phyloP scores from a whole-genome alignment of 2,329 filamentous ascomycete genomes.

The Fusarium kyushuense region DNA sequence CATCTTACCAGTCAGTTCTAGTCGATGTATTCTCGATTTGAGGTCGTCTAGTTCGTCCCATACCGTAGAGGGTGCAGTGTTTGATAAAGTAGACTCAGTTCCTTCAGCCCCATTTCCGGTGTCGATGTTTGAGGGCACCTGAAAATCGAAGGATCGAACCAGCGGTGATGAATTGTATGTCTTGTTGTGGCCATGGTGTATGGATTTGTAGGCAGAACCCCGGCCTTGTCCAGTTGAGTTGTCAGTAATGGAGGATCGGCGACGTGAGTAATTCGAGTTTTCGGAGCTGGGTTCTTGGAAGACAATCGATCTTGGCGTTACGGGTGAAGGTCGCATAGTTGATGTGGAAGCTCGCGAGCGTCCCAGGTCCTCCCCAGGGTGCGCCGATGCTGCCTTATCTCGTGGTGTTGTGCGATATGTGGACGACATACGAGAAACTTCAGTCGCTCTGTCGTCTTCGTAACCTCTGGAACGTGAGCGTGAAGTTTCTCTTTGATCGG shows the following conservation, averaged over 20 bases:
- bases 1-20: constrained; percentile 90
- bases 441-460: constrained; percentile 60
- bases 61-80: constrained; percentile 89
- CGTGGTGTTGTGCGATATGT: constrained; percentile 58
- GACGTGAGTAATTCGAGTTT: constrained; percentile 48
- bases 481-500: constrained; percentile 66
- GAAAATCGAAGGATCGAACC: constrained; percentile 57
- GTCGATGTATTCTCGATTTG: constrained; percentile 89
- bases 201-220: constrained; percentile 58
- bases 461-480: constrained; percentile 51
- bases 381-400: constrained; percentile 58
- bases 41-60: constrained; percentile 98
- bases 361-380: constrained; percentile 54
- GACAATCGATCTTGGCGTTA: constrained; percentile 62
- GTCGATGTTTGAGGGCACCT: constrained; percentile 48
- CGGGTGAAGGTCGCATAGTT: constrained; percentile 58
- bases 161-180: constrained; percentile 71
- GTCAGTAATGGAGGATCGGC: constrained; percentile 61
- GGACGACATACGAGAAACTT: constrained; percentile 55
- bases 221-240: constrained; percentile 57
- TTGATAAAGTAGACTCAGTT: constrained; percentile 89
- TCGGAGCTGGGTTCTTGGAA: constrained; percentile 59
- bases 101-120: constrained; percentile 66
- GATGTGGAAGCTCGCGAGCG: constrained; percentile 51
- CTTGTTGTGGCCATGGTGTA: constrained; percentile 47